Base-by-base conservation (phyloP, 2,329 filamentous ascomycete species). In the Penicillium sp. region DNA sequence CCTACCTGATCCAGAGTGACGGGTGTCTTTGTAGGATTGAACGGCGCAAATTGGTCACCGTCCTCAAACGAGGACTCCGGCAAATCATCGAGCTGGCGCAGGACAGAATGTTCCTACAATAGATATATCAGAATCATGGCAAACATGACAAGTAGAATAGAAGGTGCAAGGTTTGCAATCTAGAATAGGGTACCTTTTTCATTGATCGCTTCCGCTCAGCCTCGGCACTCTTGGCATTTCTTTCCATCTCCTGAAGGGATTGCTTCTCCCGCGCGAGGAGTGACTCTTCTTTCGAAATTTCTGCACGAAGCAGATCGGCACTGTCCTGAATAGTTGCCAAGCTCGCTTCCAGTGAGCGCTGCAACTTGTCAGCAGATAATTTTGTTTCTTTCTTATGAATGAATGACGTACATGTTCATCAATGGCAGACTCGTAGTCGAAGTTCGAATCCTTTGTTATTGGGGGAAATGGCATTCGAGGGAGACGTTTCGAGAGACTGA, bases 381-480 rank as follows among this genome's bases (percentile, higher is more conserved):
- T 18, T 18, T 18, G 2, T 24, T 35, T n/a, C 35, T 3, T 6
- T 11, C 9, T 29, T 8, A 27, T 38, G 9, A 11, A 43, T 4
- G 9, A 29, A 33, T 7, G 5, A 54, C 68, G 40, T 58, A 72
- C 70, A 58, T 72, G 70, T 52, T 72, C 70, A 49, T 70, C 61
- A 7, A 74, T 60, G 4, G 66, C 69, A 43, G 67, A 60, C 48
- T 73, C 72, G 39, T 72, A 71, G 51, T 73, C 69, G 52, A 74
- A 74, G 43, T 63, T 65, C 0, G 64, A 63, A 37, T 72, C 70
- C 45, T 71, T 71, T 9, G 68, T 67, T 26, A 64, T 59, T 4
- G 70, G 70, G 1, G 72, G 72, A 50, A 74, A 74, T 5, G 71
- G 70, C 71, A 74, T 74, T 50, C 69, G 64, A 33, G 72, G 71